Percentiles rank a stretch among this genome's conserved stretches.
phyloP scores from a whole-genome alignment of 257 asterid genomes.

The Rehmannia glutinosa region DNA sequence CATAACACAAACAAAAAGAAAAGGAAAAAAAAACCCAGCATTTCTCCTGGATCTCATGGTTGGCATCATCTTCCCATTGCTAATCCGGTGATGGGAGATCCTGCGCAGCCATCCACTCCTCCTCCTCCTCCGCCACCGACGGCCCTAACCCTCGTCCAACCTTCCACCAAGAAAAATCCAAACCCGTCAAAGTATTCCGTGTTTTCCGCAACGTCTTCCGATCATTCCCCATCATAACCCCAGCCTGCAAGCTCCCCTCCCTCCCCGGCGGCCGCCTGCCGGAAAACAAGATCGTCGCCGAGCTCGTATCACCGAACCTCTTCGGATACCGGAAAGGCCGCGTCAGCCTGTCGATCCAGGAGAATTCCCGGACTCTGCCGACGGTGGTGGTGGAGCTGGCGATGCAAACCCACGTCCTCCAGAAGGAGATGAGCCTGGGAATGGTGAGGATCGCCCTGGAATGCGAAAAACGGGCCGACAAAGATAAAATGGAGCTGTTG shows the following conservation, averaged over 20 bases:
- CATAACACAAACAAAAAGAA: background rate
- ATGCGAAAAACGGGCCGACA: constrained; percentile 42
- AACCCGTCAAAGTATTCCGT: constrained; percentile 40
- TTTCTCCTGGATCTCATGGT: background rate
- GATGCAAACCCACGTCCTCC: constrained; percentile 45
- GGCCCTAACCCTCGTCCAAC: constrained; percentile 52
- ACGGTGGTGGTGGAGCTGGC: constrained; percentile 48
- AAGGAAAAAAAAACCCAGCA: too few species aligned
- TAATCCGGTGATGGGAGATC: constrained; percentile 66
- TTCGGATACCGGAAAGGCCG: constrained; percentile 67
- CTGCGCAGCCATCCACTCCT: constrained; percentile 20
- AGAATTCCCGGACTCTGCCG: constrained; percentile 39
- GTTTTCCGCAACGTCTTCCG: constrained; percentile 64
- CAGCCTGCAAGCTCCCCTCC: constrained; percentile 60
- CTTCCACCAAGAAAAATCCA: constrained; percentile 41
- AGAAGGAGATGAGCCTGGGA: constrained; percentile 46
- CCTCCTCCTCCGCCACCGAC: constrained; percentile 30
- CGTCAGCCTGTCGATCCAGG: constrained; percentile 53
- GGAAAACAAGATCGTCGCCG: constrained; percentile 20
- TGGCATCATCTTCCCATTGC: constrained; percentile 20
- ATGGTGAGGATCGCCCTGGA: constrained; percentile 56
- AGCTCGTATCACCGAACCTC: constrained; percentile 48
- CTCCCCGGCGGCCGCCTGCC: constrained; percentile 66
- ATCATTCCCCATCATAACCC: constrained; percentile 75
- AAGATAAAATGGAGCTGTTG: constrained; percentile 25